These are phyloP conservation scores for Crithidia fasciculata DNA, from an alignment of 208 protist genomes.

Conservation along the genomic window DNA sequence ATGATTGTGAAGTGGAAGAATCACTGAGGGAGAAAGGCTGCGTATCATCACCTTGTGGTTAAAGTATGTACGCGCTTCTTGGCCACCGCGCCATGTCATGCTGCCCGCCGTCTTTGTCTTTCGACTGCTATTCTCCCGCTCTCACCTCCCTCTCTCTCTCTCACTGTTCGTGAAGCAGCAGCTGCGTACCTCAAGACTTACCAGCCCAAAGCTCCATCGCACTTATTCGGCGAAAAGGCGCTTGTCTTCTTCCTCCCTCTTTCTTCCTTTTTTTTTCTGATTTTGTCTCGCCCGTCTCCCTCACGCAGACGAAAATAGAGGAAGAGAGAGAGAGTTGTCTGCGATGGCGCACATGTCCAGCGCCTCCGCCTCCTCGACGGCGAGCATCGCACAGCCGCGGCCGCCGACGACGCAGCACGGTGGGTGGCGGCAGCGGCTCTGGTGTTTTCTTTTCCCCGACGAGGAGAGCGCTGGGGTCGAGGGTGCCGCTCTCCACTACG, in stretches of 20 bases:
- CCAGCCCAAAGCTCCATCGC: no score
- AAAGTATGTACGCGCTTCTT: no score
- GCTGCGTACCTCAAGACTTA: no score
- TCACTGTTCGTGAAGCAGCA: not conserved
- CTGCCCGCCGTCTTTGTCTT: no score
- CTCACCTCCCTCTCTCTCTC: not conserved
- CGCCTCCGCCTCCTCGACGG: not conserved
- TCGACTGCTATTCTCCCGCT: not conserved
- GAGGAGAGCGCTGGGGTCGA: slow-evolving; percentile 16
- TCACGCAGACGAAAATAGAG: not conserved
- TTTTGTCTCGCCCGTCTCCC: not conserved
- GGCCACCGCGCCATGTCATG: no score
- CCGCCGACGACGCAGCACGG: not conserved
- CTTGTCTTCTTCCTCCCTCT: no score
- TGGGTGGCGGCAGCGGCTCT: slow-evolving; percentile 18
- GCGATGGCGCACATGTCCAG: no score
- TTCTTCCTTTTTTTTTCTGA: no score
- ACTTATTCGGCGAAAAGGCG: no score
- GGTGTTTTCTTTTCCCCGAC: slow-evolving; percentile 14
- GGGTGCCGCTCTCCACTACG: slow-evolving; percentile 1
- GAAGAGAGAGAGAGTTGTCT: not conserved
- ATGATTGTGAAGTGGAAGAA: no score
- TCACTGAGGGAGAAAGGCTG: no score
- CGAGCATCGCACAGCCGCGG: not conserved
- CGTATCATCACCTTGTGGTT: no score